phyloP scores from a whole-genome alignment of 495 filamentous ascomycete genomes.

The Xylaria venustula region DNA sequence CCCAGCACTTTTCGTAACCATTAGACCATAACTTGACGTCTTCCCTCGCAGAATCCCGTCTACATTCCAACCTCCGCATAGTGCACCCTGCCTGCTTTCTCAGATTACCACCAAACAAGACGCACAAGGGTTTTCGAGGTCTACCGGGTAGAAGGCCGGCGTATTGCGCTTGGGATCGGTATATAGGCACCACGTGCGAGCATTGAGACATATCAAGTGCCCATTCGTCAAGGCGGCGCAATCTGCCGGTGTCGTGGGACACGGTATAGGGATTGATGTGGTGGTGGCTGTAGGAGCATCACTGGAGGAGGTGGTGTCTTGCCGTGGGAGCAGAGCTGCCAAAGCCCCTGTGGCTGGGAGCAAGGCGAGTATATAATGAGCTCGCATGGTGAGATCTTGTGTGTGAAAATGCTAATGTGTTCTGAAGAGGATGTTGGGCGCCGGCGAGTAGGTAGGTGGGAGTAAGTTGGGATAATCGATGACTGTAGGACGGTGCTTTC shows the following conservation, averaged over 20 bases:
- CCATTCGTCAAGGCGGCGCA: conserved; percentile 9
- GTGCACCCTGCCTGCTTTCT: too few relatives aligned
- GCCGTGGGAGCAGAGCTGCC: conserved; percentile 6
- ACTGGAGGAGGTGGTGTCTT: background rate
- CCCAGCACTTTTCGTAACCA: too few relatives aligned
- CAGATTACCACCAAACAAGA: background rate
- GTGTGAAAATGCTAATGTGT: too few relatives aligned
- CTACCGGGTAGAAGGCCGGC: conserved; percentile 14
- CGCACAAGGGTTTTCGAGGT: conserved; percentile 6
- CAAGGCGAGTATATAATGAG: conserved; percentile 3
- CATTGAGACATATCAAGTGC: conserved; percentile 6
- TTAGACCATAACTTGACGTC: too few relatives aligned
- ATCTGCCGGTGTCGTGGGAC: conserved; percentile 10
- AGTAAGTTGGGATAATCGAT: background rate
- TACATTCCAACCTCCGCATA: too few relatives aligned
- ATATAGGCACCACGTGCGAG: conserved; percentile 13
- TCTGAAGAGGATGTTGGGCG: too few relatives aligned
- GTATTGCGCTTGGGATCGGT: conserved; percentile 7
- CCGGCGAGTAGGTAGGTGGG: too few relatives aligned
- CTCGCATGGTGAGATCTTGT: conserved; percentile 6
- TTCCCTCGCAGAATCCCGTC: too few relatives aligned
- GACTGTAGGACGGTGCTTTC: background rate
- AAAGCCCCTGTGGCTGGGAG: conserved; percentile 5
- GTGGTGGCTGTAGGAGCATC: background rate
- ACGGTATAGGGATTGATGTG: background rate